Evolutionary conservation across 2,329 filamentous ascomycete genomes (phyloP).

Genomic region (Penicillium oxalicum): DNA sequence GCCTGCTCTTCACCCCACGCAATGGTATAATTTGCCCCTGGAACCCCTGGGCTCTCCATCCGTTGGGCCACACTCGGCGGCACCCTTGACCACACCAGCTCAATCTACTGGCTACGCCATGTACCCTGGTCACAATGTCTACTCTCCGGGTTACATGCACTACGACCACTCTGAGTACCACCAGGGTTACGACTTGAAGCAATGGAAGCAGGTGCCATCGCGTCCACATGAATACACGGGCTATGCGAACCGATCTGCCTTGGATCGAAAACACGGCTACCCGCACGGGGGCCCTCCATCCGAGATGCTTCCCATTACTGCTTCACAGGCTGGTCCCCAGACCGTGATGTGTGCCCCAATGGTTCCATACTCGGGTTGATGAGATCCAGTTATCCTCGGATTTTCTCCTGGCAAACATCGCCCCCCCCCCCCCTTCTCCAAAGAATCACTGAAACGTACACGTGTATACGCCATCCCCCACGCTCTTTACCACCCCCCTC

Average conservation of each 20-base stretch:
- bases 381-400: conserved; percentile 15
- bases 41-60: conserved; percentile 20
- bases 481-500: too few relatives aligned
- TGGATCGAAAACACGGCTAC: conserved; percentile 10
- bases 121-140: conserved; percentile 3
- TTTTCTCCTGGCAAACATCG: neutral
- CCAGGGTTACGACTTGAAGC: conserved; percentile 19
- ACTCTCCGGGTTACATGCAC: conserved; percentile 17
- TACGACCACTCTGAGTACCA: conserved; percentile 17
- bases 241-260: conserved; percentile 1
- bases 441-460: too few relatives aligned
- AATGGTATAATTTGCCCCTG: conserved; percentile 28
- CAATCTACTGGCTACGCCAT: conserved; percentile 10
- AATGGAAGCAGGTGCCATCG: conserved; percentile 27
- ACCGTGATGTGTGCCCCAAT: conserved; percentile 26
- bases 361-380: conserved; percentile 23
- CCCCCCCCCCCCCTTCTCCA: too few relatives aligned
- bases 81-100: conserved; percentile 21
- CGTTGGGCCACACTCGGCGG: conserved; percentile 21
- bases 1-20: conserved; percentile 14
- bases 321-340: conserved; percentile 21
- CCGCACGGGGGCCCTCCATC: conserved; percentile 8
- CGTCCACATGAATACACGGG: conserved; percentile 23
- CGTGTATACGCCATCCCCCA: too few relatives aligned
- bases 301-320: conserved; percentile 17